phyloP scores from a whole-genome alignment of 257 asterid genomes.

The Salvia splendens region DNA sequence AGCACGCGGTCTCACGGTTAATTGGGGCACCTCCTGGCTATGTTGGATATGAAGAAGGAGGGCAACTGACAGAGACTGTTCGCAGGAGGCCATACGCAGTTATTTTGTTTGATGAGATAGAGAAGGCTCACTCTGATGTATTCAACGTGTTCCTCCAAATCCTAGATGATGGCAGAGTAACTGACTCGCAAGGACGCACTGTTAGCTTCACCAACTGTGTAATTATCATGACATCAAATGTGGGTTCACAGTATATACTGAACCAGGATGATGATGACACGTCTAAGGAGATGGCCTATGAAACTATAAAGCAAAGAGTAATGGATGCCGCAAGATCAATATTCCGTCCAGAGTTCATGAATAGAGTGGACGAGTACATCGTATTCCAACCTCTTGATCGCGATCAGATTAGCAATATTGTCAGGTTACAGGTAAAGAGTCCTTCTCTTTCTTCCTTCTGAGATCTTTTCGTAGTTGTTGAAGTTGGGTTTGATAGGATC shows the following conservation, averaged over 20 bases:
- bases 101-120: conserved; percentile 87
- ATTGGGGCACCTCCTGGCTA: conserved; percentile 98
- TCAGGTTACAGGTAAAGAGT: conserved; percentile 66
- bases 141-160: conserved; percentile 92
- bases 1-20: conserved; percentile 87
- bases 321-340: conserved; percentile 84
- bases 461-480: too few relatives aligned
- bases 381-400: conserved; percentile 96
- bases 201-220: conserved; percentile 88
- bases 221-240: conserved; percentile 92
- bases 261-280: conserved; percentile 55
- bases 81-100: conserved; percentile 92
- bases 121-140: conserved; percentile 90
- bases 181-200: conserved; percentile 94
- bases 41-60: conserved; percentile 95
- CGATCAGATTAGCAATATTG: conserved; percentile 65
- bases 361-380: conserved; percentile 88
- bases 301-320: conserved; percentile 66
- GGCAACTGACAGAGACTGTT: conserved; percentile 81
- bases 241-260: conserved; percentile 84
- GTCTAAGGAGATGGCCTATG: conserved; percentile 69
- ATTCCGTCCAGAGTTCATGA: conserved; percentile 97
- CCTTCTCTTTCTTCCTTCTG: neutral
- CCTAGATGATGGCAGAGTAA: conserved; percentile 92
- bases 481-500: too few relatives aligned